phyloP scores from a whole-genome alignment of 441 rosid genomes.

The Lepidium campestre region DNA sequence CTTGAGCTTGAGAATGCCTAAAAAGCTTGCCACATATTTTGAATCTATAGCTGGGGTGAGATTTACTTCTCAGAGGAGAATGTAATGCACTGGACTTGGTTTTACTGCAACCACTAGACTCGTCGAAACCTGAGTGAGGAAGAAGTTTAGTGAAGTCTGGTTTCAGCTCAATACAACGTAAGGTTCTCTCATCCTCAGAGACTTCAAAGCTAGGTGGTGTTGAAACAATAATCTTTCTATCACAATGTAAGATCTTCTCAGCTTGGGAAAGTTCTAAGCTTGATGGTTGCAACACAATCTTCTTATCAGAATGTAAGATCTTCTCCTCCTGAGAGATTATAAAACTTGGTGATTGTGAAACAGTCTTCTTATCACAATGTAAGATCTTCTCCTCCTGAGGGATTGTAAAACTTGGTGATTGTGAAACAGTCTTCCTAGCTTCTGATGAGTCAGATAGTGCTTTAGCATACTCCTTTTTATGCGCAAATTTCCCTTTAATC shows the following conservation, averaged over 20 bases:
- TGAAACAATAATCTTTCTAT: neutral
- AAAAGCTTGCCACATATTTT: constrained; percentile 43
- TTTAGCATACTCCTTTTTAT: neutral
- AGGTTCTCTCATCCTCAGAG: neutral
- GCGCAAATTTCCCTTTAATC: neutral
- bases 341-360: neutral
- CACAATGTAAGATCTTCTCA: neutral
- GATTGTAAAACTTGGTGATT: neutral
- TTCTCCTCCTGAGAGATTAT: neutral
- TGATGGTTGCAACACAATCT: neutral
- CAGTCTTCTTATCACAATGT: neutral
- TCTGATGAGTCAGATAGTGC: neutral
- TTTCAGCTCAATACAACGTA: neutral
- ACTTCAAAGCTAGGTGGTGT: neutral
- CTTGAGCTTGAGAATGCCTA: constrained; percentile 41
- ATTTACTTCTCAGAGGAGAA: neutral
- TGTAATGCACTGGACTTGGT: neutral
- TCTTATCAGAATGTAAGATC: neutral
- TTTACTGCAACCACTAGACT: neutral
- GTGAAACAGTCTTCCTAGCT: neutral
- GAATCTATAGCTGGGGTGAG: constrained; percentile 27
- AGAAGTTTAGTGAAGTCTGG: neutral
- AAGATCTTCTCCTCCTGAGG: neutral
- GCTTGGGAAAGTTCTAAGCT: neutral
- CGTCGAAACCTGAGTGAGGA: neutral